Evolutionary conservation across 2,329 filamentous ascomycete genomes (phyloP), one percentile per base, ranked within the genome.

Genomic region (Ascochyta koolunga): DNA sequence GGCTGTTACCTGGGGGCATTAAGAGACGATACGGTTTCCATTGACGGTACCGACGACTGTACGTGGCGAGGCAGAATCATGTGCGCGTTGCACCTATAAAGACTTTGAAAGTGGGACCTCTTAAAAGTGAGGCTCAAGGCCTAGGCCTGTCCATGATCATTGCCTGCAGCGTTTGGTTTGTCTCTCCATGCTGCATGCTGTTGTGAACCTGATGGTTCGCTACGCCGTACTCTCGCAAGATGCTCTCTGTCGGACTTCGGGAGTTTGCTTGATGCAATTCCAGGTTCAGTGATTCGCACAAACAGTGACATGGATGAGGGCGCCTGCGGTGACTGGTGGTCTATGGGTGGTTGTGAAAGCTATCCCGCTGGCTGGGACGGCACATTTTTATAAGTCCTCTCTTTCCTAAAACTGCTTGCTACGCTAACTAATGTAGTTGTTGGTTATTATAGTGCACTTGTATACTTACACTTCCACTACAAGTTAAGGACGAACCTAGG

Each of bases 51-150:
- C 35, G 35, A 21, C 31, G n/a, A 21, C 24, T 35, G 31, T 45
- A 25, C 24, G 22, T 25, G 15, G n/a, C 24, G 21, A 37, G 40
- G 18, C 22, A 24, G 27, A 11, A 39, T 33, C 24, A 24, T 25
- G 15, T 44, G 42, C 42, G 13, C 10, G n/a, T 16, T 50, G 51
- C 46, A 13, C 27, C 13, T 3, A 48, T 45, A 51, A 55, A 41
- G 55, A 43, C 54, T 52, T 50, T 61, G 43, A 47, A 46, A 58
- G 61, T 49, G 65, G 73, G 73, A 74, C 72, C 70, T 75, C 71
- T 71, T 70, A 56, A 65, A 70, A 71, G 71, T 73, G 73, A 74
- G 71, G 67, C 64, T 75, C 72, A 75, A 75, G 72, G 74, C 64
- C 60, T 72, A 66, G 74, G 59, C 73, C 72, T 76, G 71, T 75